Evolutionary conservation across 768 basidiomycete species (phyloP).

Genomic region (Suillus bovinus): DNA sequence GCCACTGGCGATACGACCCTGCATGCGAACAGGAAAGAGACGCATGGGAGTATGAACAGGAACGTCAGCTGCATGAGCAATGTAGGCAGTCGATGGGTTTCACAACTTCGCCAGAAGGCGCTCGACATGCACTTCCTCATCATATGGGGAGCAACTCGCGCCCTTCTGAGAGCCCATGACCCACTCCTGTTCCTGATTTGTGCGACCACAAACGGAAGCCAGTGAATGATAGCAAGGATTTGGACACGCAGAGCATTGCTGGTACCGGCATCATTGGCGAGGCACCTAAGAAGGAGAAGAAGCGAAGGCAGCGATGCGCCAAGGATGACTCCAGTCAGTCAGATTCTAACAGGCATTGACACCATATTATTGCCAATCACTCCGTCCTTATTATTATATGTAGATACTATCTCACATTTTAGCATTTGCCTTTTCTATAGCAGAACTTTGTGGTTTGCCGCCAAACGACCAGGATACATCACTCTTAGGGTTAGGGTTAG

Average conservation of each 20-base stretch:
- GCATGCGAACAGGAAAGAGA: conserved; percentile 53
- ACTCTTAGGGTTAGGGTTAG: too few relatives aligned
- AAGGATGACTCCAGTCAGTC: conserved; percentile 43
- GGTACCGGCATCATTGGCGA: conserved; percentile 35
- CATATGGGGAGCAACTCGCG: conserved; percentile 37
- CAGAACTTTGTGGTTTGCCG: too few relatives aligned
- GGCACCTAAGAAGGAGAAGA: conserved; percentile 57
- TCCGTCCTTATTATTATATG: too few relatives aligned
- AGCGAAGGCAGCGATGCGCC: conserved; percentile 44
- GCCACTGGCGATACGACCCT: conserved; percentile 63
- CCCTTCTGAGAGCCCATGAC: conserved; percentile 62
- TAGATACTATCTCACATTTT: too few relatives aligned
- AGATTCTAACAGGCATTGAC: conserved; percentile 25
- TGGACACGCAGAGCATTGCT: conserved; percentile 33
- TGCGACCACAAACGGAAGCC: conserved; percentile 48
- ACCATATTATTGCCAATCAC: too few relatives aligned
- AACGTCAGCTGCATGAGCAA: conserved; percentile 35
- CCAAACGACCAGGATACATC: too few relatives aligned
- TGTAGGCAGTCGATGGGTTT: conserved; percentile 40
- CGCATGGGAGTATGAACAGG: conserved; percentile 40
- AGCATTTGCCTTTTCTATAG: too few relatives aligned
- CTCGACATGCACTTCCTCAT: conserved; percentile 30
- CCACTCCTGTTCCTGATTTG: conserved; percentile 40
- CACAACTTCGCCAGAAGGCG: conserved; percentile 48
- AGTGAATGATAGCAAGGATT: conserved; percentile 49